phyloP scores from a whole-genome alignment of 306 rosid genomes.

The Acacia crassicarpa region DNA sequence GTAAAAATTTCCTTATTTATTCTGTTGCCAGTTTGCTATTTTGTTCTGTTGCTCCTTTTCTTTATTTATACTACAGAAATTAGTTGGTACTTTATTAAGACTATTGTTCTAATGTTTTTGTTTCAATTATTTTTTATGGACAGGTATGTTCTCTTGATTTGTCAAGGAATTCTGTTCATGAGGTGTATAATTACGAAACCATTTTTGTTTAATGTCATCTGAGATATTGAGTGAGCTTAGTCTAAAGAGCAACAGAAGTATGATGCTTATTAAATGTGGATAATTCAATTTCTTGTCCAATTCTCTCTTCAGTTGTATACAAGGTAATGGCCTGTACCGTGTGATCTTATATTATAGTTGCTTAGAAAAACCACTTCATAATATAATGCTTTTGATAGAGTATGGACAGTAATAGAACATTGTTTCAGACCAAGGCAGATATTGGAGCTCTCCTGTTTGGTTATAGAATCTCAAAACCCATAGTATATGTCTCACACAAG shows the following conservation, averaged over 20 bases:
- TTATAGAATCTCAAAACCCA: constrained; percentile 19
- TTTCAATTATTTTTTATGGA: not conserved
- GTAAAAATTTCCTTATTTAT: no score
- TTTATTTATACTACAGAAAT: not conserved
- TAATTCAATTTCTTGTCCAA: constrained; percentile 10
- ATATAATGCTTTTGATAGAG: not conserved
- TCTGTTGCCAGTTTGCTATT: no score
- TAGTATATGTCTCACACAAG: constrained; percentile 25
- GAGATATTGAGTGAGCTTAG: not conserved
- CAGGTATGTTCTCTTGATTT: not conserved
- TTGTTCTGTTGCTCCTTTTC: not conserved
- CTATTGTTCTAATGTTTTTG: not conserved
- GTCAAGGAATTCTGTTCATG: not conserved
- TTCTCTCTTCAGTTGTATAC: constrained; percentile 17
- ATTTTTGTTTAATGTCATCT: not conserved
- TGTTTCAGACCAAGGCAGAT: constrained; percentile 23
- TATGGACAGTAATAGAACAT: not conserved
- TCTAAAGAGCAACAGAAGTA: not conserved
- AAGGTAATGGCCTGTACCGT: constrained; percentile 29
- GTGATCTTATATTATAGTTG: not conserved
- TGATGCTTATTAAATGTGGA: constrained; percentile 21
- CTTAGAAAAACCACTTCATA: not conserved
- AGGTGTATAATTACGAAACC: not conserved
- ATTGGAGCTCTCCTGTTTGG: constrained; percentile 19
- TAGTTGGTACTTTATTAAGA: not conserved